Evolutionary conservation across 2,329 filamentous ascomycete species (phyloP).

Genomic region (Aspergillus texensis): DNA sequence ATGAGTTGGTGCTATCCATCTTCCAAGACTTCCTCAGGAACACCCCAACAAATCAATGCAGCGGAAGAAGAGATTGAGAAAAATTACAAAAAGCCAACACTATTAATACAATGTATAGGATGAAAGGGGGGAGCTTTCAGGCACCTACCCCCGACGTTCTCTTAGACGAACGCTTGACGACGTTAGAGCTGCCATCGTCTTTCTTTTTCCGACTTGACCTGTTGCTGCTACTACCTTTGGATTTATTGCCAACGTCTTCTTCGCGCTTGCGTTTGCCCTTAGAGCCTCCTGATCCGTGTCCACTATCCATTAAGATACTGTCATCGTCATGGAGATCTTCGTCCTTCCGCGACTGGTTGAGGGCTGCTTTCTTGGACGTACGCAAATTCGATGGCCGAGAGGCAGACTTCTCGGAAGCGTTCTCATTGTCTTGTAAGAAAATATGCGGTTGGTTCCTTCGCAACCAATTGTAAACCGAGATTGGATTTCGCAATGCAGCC

Average conservation of each 20-base stretch:
- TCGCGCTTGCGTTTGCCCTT: conserved; percentile 52
- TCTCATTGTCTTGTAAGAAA: conserved; percentile 76
- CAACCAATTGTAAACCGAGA: conserved; percentile 95
- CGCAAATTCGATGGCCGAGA: conserved; percentile 44
- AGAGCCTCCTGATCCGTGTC: conserved; percentile 31
- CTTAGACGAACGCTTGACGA: conserved; percentile 35
- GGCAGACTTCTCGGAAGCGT: conserved; percentile 44
- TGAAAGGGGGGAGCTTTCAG: conserved; percentile 12
- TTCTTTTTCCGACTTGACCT: conserved; percentile 43
- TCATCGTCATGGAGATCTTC: conserved; percentile 49
- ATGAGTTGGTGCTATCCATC: neutral
- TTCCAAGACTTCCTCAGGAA: neutral
- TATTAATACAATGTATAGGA: conserved; percentile 20
- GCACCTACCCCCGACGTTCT: conserved; percentile 31
- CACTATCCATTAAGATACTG: conserved; percentile 41
- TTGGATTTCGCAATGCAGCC: conserved; percentile 72
- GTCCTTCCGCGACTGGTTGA: conserved; percentile 41
- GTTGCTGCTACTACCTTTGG: conserved; percentile 47
- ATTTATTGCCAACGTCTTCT: conserved; percentile 50
- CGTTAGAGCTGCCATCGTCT: conserved; percentile 39
- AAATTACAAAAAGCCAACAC: neutral
- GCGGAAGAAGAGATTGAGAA: neutral
- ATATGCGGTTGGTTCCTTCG: conserved; percentile 80
- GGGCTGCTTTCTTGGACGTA: conserved; percentile 44
- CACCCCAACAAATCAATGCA: neutral